Conservation (phyloP, 2,329 filamentous ascomycete genomes). For the Ilyonectria sp. region DNA sequence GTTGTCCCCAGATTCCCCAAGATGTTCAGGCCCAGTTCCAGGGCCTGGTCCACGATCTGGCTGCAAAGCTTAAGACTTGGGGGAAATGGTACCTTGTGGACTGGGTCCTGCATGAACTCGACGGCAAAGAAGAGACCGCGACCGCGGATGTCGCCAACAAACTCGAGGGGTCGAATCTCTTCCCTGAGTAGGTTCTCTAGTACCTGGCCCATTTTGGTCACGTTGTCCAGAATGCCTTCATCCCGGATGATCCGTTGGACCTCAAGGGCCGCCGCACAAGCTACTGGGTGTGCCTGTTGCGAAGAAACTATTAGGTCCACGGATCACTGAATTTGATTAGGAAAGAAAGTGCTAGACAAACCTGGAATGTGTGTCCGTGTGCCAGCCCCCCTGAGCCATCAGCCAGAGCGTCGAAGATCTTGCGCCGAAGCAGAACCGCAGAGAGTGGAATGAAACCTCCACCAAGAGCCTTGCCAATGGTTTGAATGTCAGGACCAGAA, state of each 20-base stretch:
- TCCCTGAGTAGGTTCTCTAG: background rate
- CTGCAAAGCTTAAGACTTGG: slow-evolving; percentile 45
- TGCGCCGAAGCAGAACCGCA: slow-evolving; percentile 64
- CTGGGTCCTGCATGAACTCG: slow-evolving; percentile 58
- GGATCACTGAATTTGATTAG: too few species aligned
- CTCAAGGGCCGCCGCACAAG: slow-evolving; percentile 55
- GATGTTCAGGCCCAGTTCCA: slow-evolving; percentile 57
- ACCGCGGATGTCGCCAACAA: slow-evolving; percentile 25
- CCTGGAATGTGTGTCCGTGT: slow-evolving; percentile 70
- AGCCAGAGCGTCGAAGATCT: slow-evolving; percentile 24
- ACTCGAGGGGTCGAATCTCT: background rate
- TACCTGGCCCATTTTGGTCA: background rate
- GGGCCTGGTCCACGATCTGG: slow-evolving; percentile 48
- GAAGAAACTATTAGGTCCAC: background rate
- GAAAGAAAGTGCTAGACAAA: background rate
- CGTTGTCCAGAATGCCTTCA: background rate
- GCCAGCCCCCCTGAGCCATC: slow-evolving; percentile 55
- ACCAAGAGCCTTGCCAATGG: slow-evolving; percentile 71
- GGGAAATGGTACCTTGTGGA: slow-evolving; percentile 54
- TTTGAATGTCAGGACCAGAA: slow-evolving; percentile 67
- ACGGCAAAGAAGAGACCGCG: slow-evolving; percentile 60
- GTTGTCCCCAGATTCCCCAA: slow-evolving; percentile 76
- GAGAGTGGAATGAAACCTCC: slow-evolving; percentile 70
- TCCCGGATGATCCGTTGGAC: slow-evolving; percentile 55
- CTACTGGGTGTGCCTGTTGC: slow-evolving; percentile 52